Base-by-base conservation (phyloP, 768 basidiomycete species). In the Pisolithus albus region DNA sequence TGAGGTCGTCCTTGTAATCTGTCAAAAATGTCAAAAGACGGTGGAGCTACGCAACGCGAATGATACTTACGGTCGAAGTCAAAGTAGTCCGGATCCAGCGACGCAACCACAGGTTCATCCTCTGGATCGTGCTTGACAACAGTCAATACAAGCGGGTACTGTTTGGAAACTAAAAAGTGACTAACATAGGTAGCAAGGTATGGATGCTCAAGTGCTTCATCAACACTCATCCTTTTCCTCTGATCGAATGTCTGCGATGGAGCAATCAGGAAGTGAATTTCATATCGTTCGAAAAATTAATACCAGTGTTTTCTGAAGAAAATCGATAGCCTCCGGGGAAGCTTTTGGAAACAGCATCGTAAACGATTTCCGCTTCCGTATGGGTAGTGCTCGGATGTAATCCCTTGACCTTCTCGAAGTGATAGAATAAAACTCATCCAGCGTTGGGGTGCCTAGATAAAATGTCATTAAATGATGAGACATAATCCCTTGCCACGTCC, bases 401-500 rank as follows among this genome's bases (percentile, higher is more conserved):
- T 94, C 89, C 51, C 88, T 80, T 49, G 88, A 92, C 46, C 90
- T 76, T 45, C 83, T 77, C 5, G 86, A 88, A 1, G 88, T 91
- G 67, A 94, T 93, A 36, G 87, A 82, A 69, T 92, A 88, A 66
- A 92, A 93, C 63, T 94, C 92, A 54, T 93, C 92, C 44, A 93
- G 75, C 36, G 84, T 86, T 1, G 92, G 91, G 1, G 91, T 95
- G 43, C 83, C 80, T 80, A 53, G 57, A 62, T 32, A 21, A 53
- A 19, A 28, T 40, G 28, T 39, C 49, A 16, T 69, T 40, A 58
- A 62, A 3, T 38, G 24, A 5, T 41, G 66, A 63, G n/a, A 67
- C 65, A 24, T 21, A 28, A 37, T 23, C 9, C 23, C 16, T 32
- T 32, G 36, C 30, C 52, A 15, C 50, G 30, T 15, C 59, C 64